Evolutionary conservation across 2,329 filamentous ascomycete species (phyloP), one percentile per base, ranked within the genome.

Genomic region (Nothomitra cinnamomea): DNA sequence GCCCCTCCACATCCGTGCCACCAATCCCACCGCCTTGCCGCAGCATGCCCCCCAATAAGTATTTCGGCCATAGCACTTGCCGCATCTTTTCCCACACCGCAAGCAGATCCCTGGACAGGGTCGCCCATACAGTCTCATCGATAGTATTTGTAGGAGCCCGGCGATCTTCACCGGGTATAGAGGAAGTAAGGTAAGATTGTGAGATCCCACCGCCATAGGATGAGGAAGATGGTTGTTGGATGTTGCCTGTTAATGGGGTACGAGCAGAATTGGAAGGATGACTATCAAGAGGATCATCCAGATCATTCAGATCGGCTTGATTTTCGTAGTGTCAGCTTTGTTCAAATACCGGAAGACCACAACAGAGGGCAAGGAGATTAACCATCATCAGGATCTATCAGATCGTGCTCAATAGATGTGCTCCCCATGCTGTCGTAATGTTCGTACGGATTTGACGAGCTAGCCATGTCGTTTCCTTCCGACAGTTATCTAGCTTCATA

Each of bases 71-170:
- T 56, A 98, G 79, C 40, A 98, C 92, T 73, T 95, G 90, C 67
- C 86, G 83, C 82, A 98, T 87, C 76, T 98, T 98, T 70, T 87
- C 85, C 90, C 92, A 96, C 36, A 96, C 87, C 24, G 88, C 92
- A 6, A 90, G 70, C 59, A 98, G 72, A 67, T 98, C 92, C 60
- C 92, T 83, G 52, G 85, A 87, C 56, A 98, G 74, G n/a, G 92
- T 98, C 43, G 90, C 87, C 92, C 92, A 98, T 41, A 98, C 92
- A 1, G 82, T 83, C 71, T 98, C 92, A 68, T 98, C 92, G 67
- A 98, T 94, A 47, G 92, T 98, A 70, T 94, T 94, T 59, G 83
- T 81, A 6, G 88, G 79, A 15, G 92, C 89, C 58, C 84, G 79
- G 53, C 92, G 85, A 71, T 98, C 92, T 68, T 96, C 90, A 60